Base-by-base conservation (phyloP, 2,329 filamentous ascomycete species). In the Colletotrichum sojae region DNA sequence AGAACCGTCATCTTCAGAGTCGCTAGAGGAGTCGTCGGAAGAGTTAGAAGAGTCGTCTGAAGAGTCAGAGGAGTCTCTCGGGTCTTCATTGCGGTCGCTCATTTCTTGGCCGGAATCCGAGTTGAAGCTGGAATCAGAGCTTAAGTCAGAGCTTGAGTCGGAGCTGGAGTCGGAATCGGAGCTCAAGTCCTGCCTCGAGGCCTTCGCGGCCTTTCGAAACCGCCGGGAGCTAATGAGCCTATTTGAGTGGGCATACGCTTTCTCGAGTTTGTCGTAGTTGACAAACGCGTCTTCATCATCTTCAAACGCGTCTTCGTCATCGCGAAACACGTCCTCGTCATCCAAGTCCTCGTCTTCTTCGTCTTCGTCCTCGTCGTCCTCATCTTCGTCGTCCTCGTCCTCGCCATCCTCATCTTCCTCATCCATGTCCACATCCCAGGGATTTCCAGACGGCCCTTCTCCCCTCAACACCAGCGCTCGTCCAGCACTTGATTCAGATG, bases 211-310 rank as follows among this genome's bases (percentile, higher is more conserved):
- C 27, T 31, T 8, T 5, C 1, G 27, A 31, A 31, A 10, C 3
- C 31, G 8, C 31, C 22, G 22, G 22, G 22, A 25, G 22, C 22
- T 4, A 25, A 3, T 25, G 22, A 5, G 22, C 22, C 22, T 25
- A 25, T 25, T 25, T 25, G 5, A 25, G 5, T 25, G 3, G 22
- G 22, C 22, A 25, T 25, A 25, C 22, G 22, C 22, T 25, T 49
- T 56, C 31, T 60, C 48, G 12, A 25, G 22, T 2, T 13, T 3
- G 63, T 73, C 4, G 67, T 71, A 3, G 73, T 73, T 6, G 31
- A 8, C 31, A 36, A 36, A 69, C 2, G n/a, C 25, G 20, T 52
- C 27, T 6, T 55, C 49, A 15, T 40, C 43, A n/a, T n/a, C n/a
- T n/a, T n/a, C n/a, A n/a, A n/a, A n/a, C n/a, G n/a, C 10, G 1